phyloP scores from a whole-genome alignment of 2,329 filamentous ascomycete species.

The Gyromitra esculenta region DNA sequence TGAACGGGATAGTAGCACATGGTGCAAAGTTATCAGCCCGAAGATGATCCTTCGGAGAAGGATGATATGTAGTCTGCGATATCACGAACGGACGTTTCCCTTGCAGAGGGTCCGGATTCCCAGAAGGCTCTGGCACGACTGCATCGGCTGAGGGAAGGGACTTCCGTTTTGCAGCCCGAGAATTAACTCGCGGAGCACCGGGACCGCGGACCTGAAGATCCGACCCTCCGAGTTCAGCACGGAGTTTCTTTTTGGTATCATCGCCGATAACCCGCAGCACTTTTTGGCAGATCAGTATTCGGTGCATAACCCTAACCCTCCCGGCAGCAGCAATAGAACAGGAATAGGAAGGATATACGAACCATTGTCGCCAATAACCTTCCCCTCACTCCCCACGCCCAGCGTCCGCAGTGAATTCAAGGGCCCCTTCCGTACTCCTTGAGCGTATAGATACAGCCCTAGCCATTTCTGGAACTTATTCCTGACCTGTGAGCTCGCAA shows the following conservation, averaged over 20 bases:
- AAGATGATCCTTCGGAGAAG: constrained; percentile 48
- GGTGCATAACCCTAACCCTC: constrained; percentile 23
- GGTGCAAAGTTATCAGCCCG: constrained; percentile 50
- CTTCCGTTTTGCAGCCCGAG: constrained; percentile 46
- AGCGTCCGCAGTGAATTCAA: constrained; percentile 49
- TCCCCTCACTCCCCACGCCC: constrained; percentile 50
- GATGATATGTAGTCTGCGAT: constrained; percentile 49
- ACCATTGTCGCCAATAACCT: constrained; percentile 52
- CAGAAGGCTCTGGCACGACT: constrained; percentile 4
- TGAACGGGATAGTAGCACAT: constrained; percentile 50
- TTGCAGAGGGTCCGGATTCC: constrained; percentile 35
- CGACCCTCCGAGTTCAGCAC: constrained; percentile 42
- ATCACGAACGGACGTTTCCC: constrained; percentile 46
- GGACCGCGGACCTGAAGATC: constrained; percentile 49
- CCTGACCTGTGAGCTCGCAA: constrained; percentile 49
- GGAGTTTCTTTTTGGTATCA: constrained; percentile 50
- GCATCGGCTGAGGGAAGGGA: constrained; percentile 31
- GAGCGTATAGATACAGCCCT: constrained; percentile 50
- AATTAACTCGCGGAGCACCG: constrained; percentile 42
- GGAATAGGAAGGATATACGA: constrained; percentile 17
- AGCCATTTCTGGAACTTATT: constrained; percentile 52
- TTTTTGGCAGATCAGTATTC: constrained; percentile 16
- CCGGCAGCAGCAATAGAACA: background rate
- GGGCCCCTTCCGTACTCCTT: constrained; percentile 48
- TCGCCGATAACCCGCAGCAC: constrained; percentile 48